Base-by-base conservation (phyloP, 139 green algal genomes). In the Chlamydomonas eustigma region DNA sequence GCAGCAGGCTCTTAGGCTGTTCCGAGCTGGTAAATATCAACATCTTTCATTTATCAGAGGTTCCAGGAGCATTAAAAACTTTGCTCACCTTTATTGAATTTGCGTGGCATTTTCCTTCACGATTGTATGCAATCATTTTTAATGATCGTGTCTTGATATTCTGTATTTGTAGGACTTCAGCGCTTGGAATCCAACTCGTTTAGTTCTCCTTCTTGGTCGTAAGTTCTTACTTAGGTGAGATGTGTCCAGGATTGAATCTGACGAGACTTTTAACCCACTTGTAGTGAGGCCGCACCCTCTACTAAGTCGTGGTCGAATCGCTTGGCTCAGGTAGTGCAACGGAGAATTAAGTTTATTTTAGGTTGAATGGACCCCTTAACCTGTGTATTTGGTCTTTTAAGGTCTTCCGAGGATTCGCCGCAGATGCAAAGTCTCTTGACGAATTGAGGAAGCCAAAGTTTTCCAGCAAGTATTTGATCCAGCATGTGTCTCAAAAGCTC, bases 371-470 rank as follows among this genome's bases (percentile, higher is more conserved):
- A n/a, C n/a, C n/a, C n/a, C n/a, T n/a, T n/a, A n/a, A n/a, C 44
- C 44, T 12, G 18, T 58, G 44, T 18, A 18, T 28, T 68, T 38
- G 18, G 5, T 72, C 12, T 24, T 4, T 34, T 6, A 12, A 72
- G 65, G 65, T 34, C 4, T n/a, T 72, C 8, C 24, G 65, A 6
- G 28, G 22, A 33, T 72, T 72, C 32, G 65, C 65, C 28, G 65
- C 65, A 25, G 65, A 72, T 44, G 65, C 65, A 6, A 72, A 72
- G 31, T 44, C 65, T 6, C 65, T 72, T 6, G 65, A 72, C 35
- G 85, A 90, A 82, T 73, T 87, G 71, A 80, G 83, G 31, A 85
- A 85, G 79, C 82, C 85, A 50, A 90, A 90, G 83, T 90, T 90
- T 74, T 81, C 58, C 78, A 82, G 71, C 85, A 90, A 90, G 80